Evolutionary conservation across 2,329 filamentous ascomycete genomes (phyloP), one percentile per base, ranked within the genome.

Genomic region (Xylaria sp.): DNA sequence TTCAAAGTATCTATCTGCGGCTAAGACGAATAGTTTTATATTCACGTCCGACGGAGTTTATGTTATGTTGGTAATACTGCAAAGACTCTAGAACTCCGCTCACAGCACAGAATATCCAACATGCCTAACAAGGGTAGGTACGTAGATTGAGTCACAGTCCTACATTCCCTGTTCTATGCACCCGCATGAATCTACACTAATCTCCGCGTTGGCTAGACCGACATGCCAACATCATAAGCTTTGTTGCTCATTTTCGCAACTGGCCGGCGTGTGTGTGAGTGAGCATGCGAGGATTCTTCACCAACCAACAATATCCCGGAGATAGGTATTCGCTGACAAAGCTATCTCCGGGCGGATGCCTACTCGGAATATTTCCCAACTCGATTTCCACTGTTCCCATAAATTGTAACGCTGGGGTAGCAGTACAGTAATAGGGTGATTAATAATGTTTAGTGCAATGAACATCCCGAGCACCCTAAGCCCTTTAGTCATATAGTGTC

Each of bases 391-490:
- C 55, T 30, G 21, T 48, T 17, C 27, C n/a, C 32, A 34, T 34
- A 19, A 54, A 11, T 54, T 19, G n/a, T 54, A 17, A 11, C 32
- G 51, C 51, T 34, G 8, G 51, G 51, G 51, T 34, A 32, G 9
- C 27, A 21, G 51, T 36, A 56, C 60, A 48, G 60, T 56, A 63
- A 62, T 62, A 21, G 14, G 42, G 3, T 54, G 60, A 42, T 55
- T 56, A 47, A 48, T 63, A 45, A 57, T 63, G 50, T 55, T 45
- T 30, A 34, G 53, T 34, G 50, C 34, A 14, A 54, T 21, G 24
- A 45, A 54, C 21, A 42, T 19, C 32, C 14, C 32, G 2, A 32
- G 21, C 24, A 1, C 12, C 17, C 36, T 50, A 27, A 17, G 11
- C 21, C 8, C 21, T 5, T 14, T 47, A 30, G 11, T 34, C 27